Conservation (phyloP, 2,329 filamentous ascomycete species). For the Beauveria varroae region DNA sequence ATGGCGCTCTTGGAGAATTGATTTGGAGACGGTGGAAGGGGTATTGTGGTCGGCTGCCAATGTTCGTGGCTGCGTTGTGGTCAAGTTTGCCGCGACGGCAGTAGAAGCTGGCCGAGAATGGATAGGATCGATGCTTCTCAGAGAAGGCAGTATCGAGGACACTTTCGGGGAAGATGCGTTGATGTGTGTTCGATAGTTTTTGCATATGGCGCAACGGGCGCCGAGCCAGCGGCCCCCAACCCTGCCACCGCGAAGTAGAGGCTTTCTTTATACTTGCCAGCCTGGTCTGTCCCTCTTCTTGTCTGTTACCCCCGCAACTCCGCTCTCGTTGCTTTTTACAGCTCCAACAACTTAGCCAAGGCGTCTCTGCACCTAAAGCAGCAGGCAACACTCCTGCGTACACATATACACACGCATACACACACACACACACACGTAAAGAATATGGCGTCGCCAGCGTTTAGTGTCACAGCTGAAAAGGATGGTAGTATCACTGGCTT, state of each 20-base stretch:
- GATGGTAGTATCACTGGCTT: constrained; percentile 6
- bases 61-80: constrained; percentile 74
- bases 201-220: background rate
- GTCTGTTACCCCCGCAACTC: too few species aligned
- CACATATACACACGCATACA: too few species aligned
- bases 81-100: constrained; percentile 80
- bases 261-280: too few species aligned
- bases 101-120: constrained; percentile 77
- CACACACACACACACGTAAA: too few species aligned
- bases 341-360: too few species aligned
- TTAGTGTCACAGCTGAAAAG: background rate
- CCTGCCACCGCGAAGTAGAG: too few species aligned
- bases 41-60: constrained; percentile 77
- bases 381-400: too few species aligned
- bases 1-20: constrained; percentile 50
- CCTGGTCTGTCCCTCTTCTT: too few species aligned
- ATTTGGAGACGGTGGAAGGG: constrained; percentile 49
- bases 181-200: constrained; percentile 60
- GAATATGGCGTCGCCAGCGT: too few species aligned
- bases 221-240: too few species aligned
- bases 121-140: constrained; percentile 66
- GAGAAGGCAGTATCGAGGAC: constrained; percentile 63
- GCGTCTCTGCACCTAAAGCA: too few species aligned
- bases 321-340: too few species aligned
- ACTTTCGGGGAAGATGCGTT: constrained; percentile 76